Evolutionary conservation across 306 rosid species (phyloP).

Genomic region (Dalbergia cochinchinensis): DNA sequence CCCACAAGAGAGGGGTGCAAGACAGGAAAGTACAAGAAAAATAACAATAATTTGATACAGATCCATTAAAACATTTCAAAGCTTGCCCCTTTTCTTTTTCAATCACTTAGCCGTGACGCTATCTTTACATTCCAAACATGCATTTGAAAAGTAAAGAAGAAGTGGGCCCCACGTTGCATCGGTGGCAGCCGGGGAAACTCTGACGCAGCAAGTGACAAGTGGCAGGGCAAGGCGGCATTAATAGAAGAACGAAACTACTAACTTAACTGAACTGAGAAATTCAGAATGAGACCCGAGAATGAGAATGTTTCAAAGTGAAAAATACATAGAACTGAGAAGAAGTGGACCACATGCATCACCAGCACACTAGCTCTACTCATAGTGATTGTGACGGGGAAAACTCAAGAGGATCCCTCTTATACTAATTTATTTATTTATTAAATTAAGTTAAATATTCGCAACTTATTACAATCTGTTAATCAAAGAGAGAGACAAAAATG

Average conservation of each 20-base stretch:
- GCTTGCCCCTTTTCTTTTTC: too few species aligned
- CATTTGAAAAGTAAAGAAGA: too few species aligned
- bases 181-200: not conserved
- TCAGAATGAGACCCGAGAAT: not conserved
- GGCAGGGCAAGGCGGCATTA: constrained; percentile 8
- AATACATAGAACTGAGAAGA: not conserved
- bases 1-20: too few species aligned
- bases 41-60: too few species aligned
- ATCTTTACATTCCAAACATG: too few species aligned
- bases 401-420: constrained; percentile 14
- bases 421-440: not conserved
- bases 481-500: not conserved
- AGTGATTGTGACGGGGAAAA: not conserved
- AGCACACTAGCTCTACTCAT: not conserved
- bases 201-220: not conserved
- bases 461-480: constrained; percentile 1
- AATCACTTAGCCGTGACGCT: too few species aligned
- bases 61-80: too few species aligned
- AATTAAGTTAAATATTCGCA: not conserved
- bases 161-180: not conserved
- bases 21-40: too few species aligned
- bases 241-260: not conserved
- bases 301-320: constrained; percentile 12
- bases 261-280: not conserved
- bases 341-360: not conserved